Evolutionary conservation across 164 flowering plant species (phyloP).

Genomic region (Macadamia tetraphylla): DNA sequence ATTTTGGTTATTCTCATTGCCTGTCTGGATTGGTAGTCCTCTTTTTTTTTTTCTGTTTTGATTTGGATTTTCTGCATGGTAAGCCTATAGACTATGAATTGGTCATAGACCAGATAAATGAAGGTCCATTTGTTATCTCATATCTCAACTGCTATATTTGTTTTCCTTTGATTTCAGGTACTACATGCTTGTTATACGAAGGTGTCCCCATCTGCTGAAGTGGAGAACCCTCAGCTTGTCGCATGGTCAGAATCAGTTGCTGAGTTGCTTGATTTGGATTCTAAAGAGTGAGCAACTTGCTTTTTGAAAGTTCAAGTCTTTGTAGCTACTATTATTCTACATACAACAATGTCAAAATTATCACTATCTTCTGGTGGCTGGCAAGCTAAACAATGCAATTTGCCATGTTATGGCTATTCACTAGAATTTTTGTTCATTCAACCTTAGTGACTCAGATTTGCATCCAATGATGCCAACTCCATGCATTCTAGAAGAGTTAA

Average conservation of each 20-base stretch:
- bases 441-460: neutral
- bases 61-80: no score
- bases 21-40: no score
- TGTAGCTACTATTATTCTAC: neutral
- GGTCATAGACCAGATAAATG: neutral
- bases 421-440: neutral
- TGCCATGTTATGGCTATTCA: no score
- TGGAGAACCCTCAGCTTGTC: slow-evolving; percentile 87
- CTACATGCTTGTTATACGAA: slow-evolving; percentile 84
- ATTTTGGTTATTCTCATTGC: no score
- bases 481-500: neutral
- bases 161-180: slow-evolving; percentile 43
- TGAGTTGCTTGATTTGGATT: slow-evolving; percentile 82
- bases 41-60: no score
- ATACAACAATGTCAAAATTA: neutral
- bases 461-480: neutral
- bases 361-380: neutral
- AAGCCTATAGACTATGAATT: no score
- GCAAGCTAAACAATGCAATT: neutral
- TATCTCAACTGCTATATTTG: neutral
- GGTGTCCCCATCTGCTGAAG: slow-evolving; percentile 83
- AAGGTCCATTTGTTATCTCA: neutral
- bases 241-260: slow-evolving; percentile 92
- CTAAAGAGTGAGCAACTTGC: slow-evolving; percentile 62
- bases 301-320: neutral